Evolutionary conservation across 805 yeast species (phyloP).

Genomic region (Saccharomycopsis microspora): DNA sequence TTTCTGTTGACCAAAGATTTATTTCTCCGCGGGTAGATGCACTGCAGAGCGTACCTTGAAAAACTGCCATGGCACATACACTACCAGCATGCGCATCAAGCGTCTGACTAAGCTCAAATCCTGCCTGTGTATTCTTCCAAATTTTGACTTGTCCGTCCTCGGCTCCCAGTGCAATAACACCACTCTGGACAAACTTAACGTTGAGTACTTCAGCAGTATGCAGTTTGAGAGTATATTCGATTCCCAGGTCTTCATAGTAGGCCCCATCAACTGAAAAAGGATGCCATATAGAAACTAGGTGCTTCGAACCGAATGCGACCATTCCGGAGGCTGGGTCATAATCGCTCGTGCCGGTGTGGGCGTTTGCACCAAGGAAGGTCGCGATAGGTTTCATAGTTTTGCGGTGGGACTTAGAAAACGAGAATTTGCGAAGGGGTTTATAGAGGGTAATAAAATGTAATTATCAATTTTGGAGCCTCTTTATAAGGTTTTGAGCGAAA

Average conservation of each 20-base stretch:
- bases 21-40: slow-evolving; percentile 41
- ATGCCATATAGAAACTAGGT: slow-evolving; percentile 57
- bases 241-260: slow-evolving; percentile 26
- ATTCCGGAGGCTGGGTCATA: slow-evolving; percentile 26
- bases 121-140: slow-evolving; percentile 33
- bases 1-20: slow-evolving; percentile 35
- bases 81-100: slow-evolving; percentile 36
- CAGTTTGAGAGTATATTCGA: slow-evolving; percentile 42
- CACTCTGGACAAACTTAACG: slow-evolving; percentile 43
- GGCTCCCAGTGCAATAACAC: slow-evolving; percentile 45
- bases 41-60: slow-evolving; percentile 35
- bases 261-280: slow-evolving; percentile 28
- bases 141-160: slow-evolving; percentile 55
- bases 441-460: too few species aligned
- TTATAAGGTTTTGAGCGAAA: too few species aligned
- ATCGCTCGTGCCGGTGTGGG: slow-evolving; percentile 50
- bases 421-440: too few species aligned
- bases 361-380: slow-evolving; percentile 58
- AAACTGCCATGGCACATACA: slow-evolving; percentile 42
- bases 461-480: too few species aligned
- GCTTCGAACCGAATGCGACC: slow-evolving; percentile 66
- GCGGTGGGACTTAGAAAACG: too few species aligned
- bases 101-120: slow-evolving; percentile 20
- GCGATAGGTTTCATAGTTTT: too few species aligned
- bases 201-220: slow-evolving; percentile 57